A percentile compares a stretch with the other conserved stretches of the same genome.
Conservation (phyloP, 768 basidiomycete genomes). For the Phanerodontia chrysosporium region DNA sequence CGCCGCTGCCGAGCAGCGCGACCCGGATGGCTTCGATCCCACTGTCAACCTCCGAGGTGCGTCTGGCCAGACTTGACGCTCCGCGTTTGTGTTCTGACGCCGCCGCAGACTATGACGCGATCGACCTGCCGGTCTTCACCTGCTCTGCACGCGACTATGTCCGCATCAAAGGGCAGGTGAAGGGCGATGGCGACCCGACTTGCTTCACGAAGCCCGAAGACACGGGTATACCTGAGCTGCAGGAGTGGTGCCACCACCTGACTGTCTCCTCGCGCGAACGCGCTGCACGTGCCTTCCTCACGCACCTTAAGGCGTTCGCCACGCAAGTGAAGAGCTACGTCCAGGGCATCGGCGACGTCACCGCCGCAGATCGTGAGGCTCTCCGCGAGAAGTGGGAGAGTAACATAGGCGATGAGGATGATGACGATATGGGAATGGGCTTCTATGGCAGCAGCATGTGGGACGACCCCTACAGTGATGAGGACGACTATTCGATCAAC, state of each 20-base stretch:
- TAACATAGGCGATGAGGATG: constrained; percentile 20
- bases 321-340: constrained; percentile 46
- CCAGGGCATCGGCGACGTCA: constrained; percentile 49
- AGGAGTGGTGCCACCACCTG: constrained; percentile 53
- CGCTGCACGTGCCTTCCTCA: constrained; percentile 37
- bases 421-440: constrained; percentile 15
- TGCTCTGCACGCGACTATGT: constrained; percentile 60
- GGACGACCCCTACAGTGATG: constrained; percentile 16
- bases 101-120: constrained; percentile 50
- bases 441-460: constrained; percentile 10
- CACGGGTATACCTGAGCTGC: constrained; percentile 54
- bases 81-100: neutral
- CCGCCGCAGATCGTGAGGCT: constrained; percentile 42
- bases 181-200: constrained; percentile 54
- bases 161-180: constrained; percentile 52
- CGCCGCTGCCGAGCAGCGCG: constrained; percentile 50
- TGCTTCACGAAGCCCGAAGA: constrained; percentile 51
- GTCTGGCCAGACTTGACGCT: constrained; percentile 7
- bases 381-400: constrained; percentile 54
- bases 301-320: constrained; percentile 45
- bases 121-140: constrained; percentile 61
- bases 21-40: constrained; percentile 57
- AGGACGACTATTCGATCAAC: constrained; percentile 11
- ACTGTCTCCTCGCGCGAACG: constrained; percentile 51
- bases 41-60: constrained; percentile 44